Base-by-base conservation (phyloP, 441 rosid species). In the Isatis lusitanica region DNA sequence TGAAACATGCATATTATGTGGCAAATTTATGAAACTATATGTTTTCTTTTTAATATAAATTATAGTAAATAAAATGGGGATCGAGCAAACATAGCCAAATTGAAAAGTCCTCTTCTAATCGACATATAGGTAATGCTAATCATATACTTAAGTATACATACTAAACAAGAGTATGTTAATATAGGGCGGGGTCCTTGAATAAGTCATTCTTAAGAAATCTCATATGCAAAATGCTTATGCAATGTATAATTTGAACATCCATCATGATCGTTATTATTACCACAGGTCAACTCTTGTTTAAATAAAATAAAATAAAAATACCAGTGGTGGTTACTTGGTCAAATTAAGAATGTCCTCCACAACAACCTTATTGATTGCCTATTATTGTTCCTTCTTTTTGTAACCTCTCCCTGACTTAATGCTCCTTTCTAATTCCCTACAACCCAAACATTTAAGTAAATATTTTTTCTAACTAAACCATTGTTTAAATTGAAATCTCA, bases 251-350 rank as follows among this genome's bases (percentile, higher is more conserved):
- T 50, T 67, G 11, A 51, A 33, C 48, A 68, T 50, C 28, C 57
- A 42, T 60, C 63, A 63, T 75, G 74, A 69, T 6, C 55, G 61
- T 63, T 62, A 56, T 56, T 63, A 69, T 55, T 46, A 56, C 74
- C 24, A 56, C 13, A 17, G 4, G 79, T 70, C 75, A 76, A 70
- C 75, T 69, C 66, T 76, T 56, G 57, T 17, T 57, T 39, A 17
- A 40, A 50, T 70, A 4, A 0, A n/a, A 35, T 3, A 53, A 28
- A 53, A 2, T 12, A 59, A 12, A 64, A 56, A n/a, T 21, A n/a
- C 15, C 36, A 38, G 36, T 40, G 72, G 79, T 77, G 33, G 80
- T 77, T 77, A 59, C 35, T 71, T 66, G 51, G 69, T 77, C 73
- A 71, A 57, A 66, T 65, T 70, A 50, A 59, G 47, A 62, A 75